phyloP scores from a whole-genome alignment of 176 grass and related monocot species.

The Thinopyrum elongatum region DNA sequence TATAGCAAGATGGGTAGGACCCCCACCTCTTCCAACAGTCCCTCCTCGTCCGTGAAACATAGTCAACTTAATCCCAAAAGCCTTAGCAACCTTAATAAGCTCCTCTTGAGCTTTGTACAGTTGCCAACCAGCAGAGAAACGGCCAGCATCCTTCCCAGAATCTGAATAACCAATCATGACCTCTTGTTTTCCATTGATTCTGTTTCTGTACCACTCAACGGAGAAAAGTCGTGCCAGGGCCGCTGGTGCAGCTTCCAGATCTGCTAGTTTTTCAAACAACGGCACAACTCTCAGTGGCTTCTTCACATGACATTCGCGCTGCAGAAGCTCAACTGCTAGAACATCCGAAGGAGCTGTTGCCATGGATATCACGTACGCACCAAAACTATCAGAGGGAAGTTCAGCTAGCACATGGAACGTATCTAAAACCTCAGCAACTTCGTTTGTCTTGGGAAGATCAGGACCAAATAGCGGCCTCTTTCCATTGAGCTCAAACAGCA shows the following conservation, averaged over 20 bases:
- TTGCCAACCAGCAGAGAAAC: conserved; percentile 89
- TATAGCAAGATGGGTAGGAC: conserved; percentile 95
- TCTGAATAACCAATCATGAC: conserved; percentile 99
- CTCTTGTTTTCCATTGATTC: conserved; percentile 88
- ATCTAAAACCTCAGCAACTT: conserved; percentile 84
- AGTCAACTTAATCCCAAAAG: conserved; percentile 75
- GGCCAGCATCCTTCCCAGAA: conserved; percentile 94
- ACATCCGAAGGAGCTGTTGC: conserved; percentile 93
- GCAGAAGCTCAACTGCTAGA: conserved; percentile 89
- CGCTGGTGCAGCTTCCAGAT: conserved; percentile 77
- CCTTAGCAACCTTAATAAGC: conserved; percentile 83
- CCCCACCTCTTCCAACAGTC: conserved; percentile 93
- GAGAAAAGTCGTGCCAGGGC: conserved; percentile 79
- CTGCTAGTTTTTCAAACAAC: conserved; percentile 90
- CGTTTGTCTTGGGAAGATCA: conserved; percentile 79
- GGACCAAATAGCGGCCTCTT: conserved; percentile 81
- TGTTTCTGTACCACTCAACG: conserved; percentile 82
- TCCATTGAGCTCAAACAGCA: conserved; percentile 86
- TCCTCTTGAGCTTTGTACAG: conserved; percentile 90
- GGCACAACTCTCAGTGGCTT: conserved; percentile 83
- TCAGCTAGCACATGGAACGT: conserved; percentile 89
- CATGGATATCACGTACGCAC: conserved; percentile 97
- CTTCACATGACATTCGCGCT: conserved; percentile 87
- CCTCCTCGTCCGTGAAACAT: conserved; percentile 98
- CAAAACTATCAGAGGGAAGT: conserved; percentile 87